Conservation (phyloP, 176 grass and related monocot genomes). For the Leersia perrieri region DNA sequence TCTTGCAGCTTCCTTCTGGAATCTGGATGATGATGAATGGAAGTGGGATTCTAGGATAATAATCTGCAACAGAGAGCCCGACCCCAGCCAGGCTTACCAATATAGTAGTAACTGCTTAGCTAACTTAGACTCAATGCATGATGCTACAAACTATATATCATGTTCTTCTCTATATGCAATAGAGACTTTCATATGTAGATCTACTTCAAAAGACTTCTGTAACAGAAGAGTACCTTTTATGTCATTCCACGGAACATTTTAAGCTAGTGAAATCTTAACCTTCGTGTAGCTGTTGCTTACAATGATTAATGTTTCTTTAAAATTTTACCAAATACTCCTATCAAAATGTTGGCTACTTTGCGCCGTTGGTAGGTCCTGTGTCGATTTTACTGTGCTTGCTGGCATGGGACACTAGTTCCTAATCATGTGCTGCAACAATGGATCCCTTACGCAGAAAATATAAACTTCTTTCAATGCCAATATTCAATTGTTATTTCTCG, state of each 20-base stretch:
- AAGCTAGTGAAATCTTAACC: constrained; percentile 22
- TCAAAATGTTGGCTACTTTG: background rate
- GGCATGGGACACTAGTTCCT: too few relatives aligned
- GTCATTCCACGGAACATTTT: constrained; percentile 20
- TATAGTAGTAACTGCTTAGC: constrained; percentile 55
- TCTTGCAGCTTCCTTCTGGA: constrained; percentile 20
- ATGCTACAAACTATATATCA: constrained; percentile 25
- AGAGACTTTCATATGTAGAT: constrained; percentile 33
- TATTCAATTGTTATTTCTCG: too few relatives aligned
- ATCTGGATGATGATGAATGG: constrained; percentile 20
- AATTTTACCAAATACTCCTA: too few relatives aligned
- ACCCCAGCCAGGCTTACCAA: constrained; percentile 35
- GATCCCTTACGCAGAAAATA: too few relatives aligned
- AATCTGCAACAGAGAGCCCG: constrained; percentile 11
- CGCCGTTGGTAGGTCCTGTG: background rate
- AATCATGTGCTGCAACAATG: background rate
- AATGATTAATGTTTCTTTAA: background rate
- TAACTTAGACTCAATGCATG: constrained; percentile 34
- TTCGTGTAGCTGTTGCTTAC: background rate
- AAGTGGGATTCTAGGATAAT: constrained; percentile 20
- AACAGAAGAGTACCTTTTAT: constrained; percentile 17
- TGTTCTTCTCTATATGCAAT: constrained; percentile 9
- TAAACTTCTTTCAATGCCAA: too few relatives aligned
- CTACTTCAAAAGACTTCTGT: constrained; percentile 26
- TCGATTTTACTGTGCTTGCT: background rate